Evolutionary conservation across 2,329 filamentous ascomycete genomes (phyloP).

Genomic region (Talaromyces albobiverticillius): DNA sequence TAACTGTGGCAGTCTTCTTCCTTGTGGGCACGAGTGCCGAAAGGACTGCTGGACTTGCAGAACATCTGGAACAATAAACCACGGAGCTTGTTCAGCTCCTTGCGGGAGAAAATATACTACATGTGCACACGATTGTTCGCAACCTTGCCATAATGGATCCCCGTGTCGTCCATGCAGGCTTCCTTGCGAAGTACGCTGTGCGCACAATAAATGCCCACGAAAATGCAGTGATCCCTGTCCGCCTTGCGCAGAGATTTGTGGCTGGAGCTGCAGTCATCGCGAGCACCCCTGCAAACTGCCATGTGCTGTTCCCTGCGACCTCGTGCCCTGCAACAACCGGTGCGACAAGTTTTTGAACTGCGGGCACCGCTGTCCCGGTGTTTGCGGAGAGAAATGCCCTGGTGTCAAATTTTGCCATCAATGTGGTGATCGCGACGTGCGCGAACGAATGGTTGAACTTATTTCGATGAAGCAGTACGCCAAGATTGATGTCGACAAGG

Average conservation of each 20-base stretch:
- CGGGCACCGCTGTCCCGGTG: constrained; percentile 62
- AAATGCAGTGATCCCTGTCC: constrained; percentile 59
- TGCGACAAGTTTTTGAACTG: constrained; percentile 56
- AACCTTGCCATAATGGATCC: constrained; percentile 50
- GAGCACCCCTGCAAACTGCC: constrained; percentile 50
- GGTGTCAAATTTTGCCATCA: too few species aligned
- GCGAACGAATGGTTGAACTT: background rate
- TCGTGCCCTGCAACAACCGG: constrained; percentile 61
- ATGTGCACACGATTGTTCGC: constrained; percentile 56
- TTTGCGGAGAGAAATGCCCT: constrained; percentile 66
- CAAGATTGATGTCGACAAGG: constrained; percentile 13
- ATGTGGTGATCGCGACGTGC: too few species aligned
- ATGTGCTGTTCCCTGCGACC: constrained; percentile 66
- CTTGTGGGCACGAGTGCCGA: constrained; percentile 60
- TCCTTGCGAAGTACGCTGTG: constrained; percentile 56
- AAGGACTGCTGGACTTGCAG: constrained; percentile 51
- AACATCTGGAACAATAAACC: constrained; percentile 25
- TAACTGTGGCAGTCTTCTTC: constrained; percentile 45
- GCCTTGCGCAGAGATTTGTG: constrained; percentile 57
- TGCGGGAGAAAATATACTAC: constrained; percentile 48
- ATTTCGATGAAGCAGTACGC: background rate
- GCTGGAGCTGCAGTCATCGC: constrained; percentile 41
- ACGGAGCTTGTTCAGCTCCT: constrained; percentile 27
- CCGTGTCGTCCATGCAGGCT: constrained; percentile 27
- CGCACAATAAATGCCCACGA: constrained; percentile 55